A percentile compares a stretch with the other conserved stretches of the same genome.
These are phyloP conservation scores for Aspergillus transmontanensis DNA, from an alignment of 2,329 filamentous ascomycete species.

Conservation along the genomic window DNA sequence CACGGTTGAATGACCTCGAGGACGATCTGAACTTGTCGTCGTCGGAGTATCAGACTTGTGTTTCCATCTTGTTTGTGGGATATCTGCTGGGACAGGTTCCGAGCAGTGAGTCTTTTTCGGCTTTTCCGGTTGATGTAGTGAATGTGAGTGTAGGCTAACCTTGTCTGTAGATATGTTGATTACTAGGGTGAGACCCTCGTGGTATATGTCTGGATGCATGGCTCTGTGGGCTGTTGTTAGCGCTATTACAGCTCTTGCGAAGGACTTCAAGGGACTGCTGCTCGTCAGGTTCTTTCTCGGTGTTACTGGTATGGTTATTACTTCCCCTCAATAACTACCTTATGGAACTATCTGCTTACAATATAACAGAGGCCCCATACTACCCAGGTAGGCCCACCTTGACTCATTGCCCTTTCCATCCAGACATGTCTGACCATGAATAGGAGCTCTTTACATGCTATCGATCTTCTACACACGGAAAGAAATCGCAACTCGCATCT, in stretches of 20 bases:
- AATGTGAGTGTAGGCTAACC: background rate
- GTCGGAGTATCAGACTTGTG: slow-evolving; percentile 34
- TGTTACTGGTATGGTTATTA: slow-evolving; percentile 15
- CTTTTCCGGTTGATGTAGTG: too few species aligned
- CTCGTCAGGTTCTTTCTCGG: slow-evolving; percentile 42
- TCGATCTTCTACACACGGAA: slow-evolving; percentile 68
- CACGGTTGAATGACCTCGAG: slow-evolving; percentile 30
- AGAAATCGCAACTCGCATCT: slow-evolving; percentile 58
- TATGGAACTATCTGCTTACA: too few species aligned
- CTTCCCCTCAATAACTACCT: too few species aligned
- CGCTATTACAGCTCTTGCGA: slow-evolving; percentile 33
- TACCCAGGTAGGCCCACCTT: slow-evolving; percentile 51
- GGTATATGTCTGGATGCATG: slow-evolving; percentile 46
- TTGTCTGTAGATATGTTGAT: slow-evolving; percentile 32
- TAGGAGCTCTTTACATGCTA: slow-evolving; percentile 58
- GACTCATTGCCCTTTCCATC: too few species aligned
- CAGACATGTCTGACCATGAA: background rate
- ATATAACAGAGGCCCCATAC: slow-evolving; percentile 43
- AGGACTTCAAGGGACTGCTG: slow-evolving; percentile 44
- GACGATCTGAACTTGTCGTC: slow-evolving; percentile 30
- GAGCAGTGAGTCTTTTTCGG: slow-evolving; percentile 14
- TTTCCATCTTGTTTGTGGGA: slow-evolving; percentile 29
- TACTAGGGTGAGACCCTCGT: slow-evolving; percentile 40
- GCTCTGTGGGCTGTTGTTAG: slow-evolving; percentile 33
- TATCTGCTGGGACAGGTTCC: slow-evolving; percentile 24